Conservation (phyloP, 345 rosid genomes). For the Boechera retrofracta region DNA sequence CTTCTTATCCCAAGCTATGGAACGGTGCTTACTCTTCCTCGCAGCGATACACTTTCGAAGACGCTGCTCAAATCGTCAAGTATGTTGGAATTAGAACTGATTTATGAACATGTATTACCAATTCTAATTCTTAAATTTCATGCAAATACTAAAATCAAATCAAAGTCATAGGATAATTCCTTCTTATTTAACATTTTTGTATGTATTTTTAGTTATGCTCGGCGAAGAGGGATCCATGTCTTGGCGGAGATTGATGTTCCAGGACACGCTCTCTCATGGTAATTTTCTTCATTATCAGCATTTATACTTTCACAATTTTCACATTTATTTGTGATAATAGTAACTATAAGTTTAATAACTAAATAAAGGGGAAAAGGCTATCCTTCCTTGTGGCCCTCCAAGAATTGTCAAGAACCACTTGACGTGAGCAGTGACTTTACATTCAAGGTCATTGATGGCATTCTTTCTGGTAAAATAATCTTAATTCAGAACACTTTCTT, state of each 20-base stretch:
- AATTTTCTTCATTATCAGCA: neutral
- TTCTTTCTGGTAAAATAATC: slow-evolving; percentile 63
- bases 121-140: neutral
- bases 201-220: slow-evolving; percentile 61
- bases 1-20: slow-evolving; percentile 81
- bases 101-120: neutral
- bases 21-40: slow-evolving; percentile 64
- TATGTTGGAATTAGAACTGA: neutral
- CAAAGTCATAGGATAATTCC: neutral
- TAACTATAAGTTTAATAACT: neutral
- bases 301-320: neutral
- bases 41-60: slow-evolving; percentile 62
- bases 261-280: slow-evolving; percentile 83
- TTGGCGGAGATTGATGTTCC: slow-evolving; percentile 83
- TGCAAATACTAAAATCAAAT: neutral
- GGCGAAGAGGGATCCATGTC: slow-evolving; percentile 62
- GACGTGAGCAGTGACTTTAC: slow-evolving; percentile 75
- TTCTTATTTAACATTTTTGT: neutral
- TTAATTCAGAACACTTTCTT: neutral
- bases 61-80: slow-evolving; percentile 69
- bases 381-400: slow-evolving; percentile 79
- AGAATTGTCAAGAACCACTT: slow-evolving; percentile 69
- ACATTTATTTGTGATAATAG: neutral
- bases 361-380: slow-evolving; percentile 68
- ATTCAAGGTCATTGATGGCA: slow-evolving; percentile 72